Conservation (phyloP, 192 early-diverging fungal species). For the Coemansia sp. region DNA sequence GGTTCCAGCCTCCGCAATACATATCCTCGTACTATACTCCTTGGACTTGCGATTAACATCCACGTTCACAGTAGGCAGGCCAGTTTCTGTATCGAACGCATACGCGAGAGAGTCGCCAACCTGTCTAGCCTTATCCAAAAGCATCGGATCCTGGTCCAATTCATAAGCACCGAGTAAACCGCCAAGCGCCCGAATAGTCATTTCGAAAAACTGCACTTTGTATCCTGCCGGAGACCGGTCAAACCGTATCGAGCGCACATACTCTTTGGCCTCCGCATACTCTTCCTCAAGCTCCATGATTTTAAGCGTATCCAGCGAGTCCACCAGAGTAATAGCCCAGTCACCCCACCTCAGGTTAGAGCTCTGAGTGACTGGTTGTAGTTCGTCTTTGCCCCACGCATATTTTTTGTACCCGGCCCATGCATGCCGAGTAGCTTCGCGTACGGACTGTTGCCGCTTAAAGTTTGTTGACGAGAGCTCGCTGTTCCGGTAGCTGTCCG, state of each 20-base stretch:
- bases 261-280: constrained; percentile 67
- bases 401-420: constrained; percentile 45
- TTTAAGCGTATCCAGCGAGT: constrained; percentile 81
- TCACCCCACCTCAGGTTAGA: constrained; percentile 58
- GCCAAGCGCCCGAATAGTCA: constrained; percentile 83
- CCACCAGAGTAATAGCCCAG: constrained; percentile 81
- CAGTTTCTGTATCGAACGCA: constrained; percentile 68
- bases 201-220: constrained; percentile 67
- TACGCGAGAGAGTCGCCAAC: constrained; percentile 71
- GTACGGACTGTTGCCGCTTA: constrained; percentile 38
- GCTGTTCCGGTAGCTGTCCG: constrained; percentile 5
- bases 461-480: constrained; percentile 17
- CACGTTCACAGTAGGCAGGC: constrained; percentile 68
- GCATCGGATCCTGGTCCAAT: constrained; percentile 64
- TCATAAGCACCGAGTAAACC: constrained; percentile 82
- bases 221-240: constrained; percentile 5
- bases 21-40: not conserved
- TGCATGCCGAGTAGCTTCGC: constrained; percentile 46
- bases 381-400: constrained; percentile 56
- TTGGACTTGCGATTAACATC: constrained; percentile 45
- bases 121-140: constrained; percentile 72
- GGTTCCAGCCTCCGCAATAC: constrained; percentile 76
- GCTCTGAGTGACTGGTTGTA: constrained; percentile 33
- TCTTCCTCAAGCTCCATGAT: constrained; percentile 78
- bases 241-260: constrained; percentile 65